These are phyloP conservation scores for Pseudopithomyces chartarum DNA, from an alignment of 2,329 filamentous ascomycete genomes.

Conservation along the genomic window DNA sequence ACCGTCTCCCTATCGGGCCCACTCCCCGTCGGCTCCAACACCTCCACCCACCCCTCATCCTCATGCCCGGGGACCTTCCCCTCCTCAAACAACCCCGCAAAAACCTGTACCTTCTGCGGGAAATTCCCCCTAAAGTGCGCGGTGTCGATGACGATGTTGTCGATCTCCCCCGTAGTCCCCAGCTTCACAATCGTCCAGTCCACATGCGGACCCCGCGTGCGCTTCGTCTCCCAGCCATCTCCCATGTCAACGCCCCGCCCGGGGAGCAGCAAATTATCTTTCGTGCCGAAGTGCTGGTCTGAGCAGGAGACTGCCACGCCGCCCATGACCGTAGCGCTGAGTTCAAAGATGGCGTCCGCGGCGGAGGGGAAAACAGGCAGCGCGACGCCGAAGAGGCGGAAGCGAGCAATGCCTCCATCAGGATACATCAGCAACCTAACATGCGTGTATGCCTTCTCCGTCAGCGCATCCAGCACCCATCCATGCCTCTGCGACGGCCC, in stretches of 20 bases:
- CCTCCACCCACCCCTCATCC: slow-evolving; percentile 67
- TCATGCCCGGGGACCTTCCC: slow-evolving; percentile 63
- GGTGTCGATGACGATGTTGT: slow-evolving; percentile 75
- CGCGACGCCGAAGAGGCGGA: slow-evolving; percentile 76
- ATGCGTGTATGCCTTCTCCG: slow-evolving; percentile 74
- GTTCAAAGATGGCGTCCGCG: slow-evolving; percentile 69
- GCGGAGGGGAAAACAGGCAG: slow-evolving; percentile 76
- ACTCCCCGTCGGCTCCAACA: slow-evolving; percentile 70
- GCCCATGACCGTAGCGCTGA: slow-evolving; percentile 79
- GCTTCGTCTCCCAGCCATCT: slow-evolving; percentile 84
- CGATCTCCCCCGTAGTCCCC: slow-evolving; percentile 67
- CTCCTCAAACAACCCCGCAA: slow-evolving; percentile 61
- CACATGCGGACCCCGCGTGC: slow-evolving; percentile 73
- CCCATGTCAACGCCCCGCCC: slow-evolving; percentile 84
- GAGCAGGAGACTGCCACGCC: slow-evolving; percentile 76
- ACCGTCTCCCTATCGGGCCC: slow-evolving; percentile 75
- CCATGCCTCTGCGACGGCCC: slow-evolving; percentile 74
- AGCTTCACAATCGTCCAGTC: slow-evolving; percentile 83
- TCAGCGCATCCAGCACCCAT: slow-evolving; percentile 66
- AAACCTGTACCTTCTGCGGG: slow-evolving; percentile 74
- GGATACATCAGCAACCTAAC: slow-evolving; percentile 84
- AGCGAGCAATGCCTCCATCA: slow-evolving; percentile 81
- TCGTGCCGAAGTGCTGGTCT: slow-evolving; percentile 84
- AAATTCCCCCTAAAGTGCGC: slow-evolving; percentile 85
- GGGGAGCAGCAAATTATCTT: slow-evolving; percentile 78